These are phyloP conservation scores for Candida saitoana DNA, from an alignment of 805 yeast genomes.

Conservation along the genomic window DNA sequence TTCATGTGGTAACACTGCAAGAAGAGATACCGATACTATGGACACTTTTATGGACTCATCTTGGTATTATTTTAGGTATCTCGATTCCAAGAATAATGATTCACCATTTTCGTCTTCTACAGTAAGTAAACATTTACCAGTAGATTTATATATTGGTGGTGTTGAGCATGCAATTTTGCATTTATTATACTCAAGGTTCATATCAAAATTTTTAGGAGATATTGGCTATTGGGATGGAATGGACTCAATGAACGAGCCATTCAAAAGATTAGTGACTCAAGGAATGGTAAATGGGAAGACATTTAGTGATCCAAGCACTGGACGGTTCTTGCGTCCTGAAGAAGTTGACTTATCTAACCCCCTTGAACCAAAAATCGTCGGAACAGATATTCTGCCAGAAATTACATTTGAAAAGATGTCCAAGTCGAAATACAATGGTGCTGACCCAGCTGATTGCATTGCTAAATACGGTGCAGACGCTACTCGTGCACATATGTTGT, in stretches of 20 bases:
- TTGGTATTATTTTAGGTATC: slow-evolving; percentile 88
- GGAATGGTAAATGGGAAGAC: slow-evolving; percentile 99
- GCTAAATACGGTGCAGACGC: slow-evolving; percentile 85
- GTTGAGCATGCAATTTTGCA: slow-evolving; percentile 96
- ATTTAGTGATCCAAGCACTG: slow-evolving; percentile 63
- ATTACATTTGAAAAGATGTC: slow-evolving; percentile 90
- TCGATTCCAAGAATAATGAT: slow-evolving; percentile 62
- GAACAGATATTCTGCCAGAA: slow-evolving; percentile 48
- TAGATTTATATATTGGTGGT: slow-evolving; percentile 90
- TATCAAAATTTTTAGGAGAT: slow-evolving; percentile 70
- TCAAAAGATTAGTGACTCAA: slow-evolving; percentile 76
- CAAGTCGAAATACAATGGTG: slow-evolving; percentile 92
- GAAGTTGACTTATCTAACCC: slow-evolving; percentile 53
- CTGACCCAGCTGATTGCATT: slow-evolving; percentile 80
- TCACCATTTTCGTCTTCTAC: slow-evolving; percentile 45
- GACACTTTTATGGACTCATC: slow-evolving; percentile 98
- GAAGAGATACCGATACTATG: slow-evolving; percentile 96
- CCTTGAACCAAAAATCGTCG: slow-evolving; percentile 41
- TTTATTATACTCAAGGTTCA: slow-evolving; percentile 78
- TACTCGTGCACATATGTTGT: slow-evolving; percentile 85
- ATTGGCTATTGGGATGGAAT: slow-evolving; percentile 68
- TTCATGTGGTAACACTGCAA: slow-evolving; percentile 56
- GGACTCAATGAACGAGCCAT: slow-evolving; percentile 67
- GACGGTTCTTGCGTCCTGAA: slow-evolving; percentile 72
- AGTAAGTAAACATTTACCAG: slow-evolving; percentile 57